phyloP scores from a whole-genome alignment of 257 asterid species.

The Agastache rugosa region DNA sequence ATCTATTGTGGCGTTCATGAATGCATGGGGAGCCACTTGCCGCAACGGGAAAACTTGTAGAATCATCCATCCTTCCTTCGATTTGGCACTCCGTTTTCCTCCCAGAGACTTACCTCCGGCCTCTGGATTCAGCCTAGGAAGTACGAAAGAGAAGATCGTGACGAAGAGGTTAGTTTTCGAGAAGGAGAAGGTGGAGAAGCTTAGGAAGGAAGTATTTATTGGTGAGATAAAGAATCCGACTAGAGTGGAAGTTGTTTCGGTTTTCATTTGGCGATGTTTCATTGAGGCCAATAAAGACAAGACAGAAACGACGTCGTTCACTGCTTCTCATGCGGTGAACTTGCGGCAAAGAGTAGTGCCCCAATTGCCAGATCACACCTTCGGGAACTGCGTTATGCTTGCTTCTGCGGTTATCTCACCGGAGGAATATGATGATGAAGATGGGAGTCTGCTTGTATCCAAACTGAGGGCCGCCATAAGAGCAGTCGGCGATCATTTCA shows the following conservation, averaged over 20 bases:
- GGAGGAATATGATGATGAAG: neutral
- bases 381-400: neutral
- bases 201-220: neutral
- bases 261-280: neutral
- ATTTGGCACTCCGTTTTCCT: neutral
- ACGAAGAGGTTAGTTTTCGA: conserved; percentile 20
- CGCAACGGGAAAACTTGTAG: neutral
- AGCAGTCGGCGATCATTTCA: neutral
- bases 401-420: neutral
- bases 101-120: neutral
- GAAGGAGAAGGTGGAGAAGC: neutral
- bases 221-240: neutral
- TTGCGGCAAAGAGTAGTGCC: too few relatives aligned
- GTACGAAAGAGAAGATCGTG: neutral
- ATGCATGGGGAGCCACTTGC: conserved; percentile 18
- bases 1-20: neutral
- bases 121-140: too few relatives aligned
- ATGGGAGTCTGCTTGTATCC: neutral
- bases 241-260: conserved; percentile 11
- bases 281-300: neutral
- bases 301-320: neutral
- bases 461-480: conserved; percentile 11
- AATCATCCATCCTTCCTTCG: neutral
- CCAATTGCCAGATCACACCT: neutral
- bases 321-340: neutral